A percentile compares a stretch with the other conserved stretches of the same genome.
phyloP scores from a whole-genome alignment of 352 stramenopile species.

The Phytophthora foliorum region DNA sequence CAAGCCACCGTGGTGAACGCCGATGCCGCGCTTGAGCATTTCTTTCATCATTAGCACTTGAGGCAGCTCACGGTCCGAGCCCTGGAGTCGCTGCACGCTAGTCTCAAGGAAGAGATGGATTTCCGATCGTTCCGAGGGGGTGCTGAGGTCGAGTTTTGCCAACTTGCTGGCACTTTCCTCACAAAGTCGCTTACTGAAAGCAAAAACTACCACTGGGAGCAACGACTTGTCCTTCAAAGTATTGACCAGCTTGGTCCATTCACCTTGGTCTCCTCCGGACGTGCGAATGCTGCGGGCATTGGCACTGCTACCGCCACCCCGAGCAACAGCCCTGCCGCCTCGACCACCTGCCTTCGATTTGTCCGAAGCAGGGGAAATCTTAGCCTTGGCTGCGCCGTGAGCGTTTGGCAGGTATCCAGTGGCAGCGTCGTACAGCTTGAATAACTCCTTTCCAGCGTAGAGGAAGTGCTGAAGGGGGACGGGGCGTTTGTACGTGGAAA shows the following conservation, averaged over 20 bases:
- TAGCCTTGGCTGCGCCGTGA: conserved; percentile 71
- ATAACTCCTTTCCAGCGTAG: conserved; percentile 95
- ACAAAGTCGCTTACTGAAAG: conserved; percentile 89
- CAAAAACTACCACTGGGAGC: conserved; percentile 96
- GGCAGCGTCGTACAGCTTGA: conserved; percentile 79
- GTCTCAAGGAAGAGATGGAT: conserved; percentile 86
- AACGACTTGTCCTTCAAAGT: conserved; percentile 92
- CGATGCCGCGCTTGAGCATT: conserved; percentile 96
- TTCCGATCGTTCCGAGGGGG: conserved; percentile 78
- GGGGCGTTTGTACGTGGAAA: conserved; percentile 97
- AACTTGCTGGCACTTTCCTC: conserved; percentile 85
- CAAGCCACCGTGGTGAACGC: conserved; percentile 97
- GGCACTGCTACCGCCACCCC: conserved; percentile 49
- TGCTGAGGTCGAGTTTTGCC: conserved; percentile 78
- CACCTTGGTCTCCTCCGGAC: conserved; percentile 73
- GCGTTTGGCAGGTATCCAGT: conserved; percentile 66
- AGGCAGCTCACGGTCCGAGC: conserved; percentile 97
- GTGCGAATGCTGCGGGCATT: conserved; percentile 63
- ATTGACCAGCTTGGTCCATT: conserved; percentile 92
- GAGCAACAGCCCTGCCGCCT: conserved; percentile 32
- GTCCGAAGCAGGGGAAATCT: conserved; percentile 66
- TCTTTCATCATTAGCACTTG: conserved; percentile 98
- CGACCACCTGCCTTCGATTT: conserved; percentile 59
- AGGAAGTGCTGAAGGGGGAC: conserved; percentile 98
- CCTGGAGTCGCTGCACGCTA: conserved; percentile 82